A percentile compares a stretch with the other conserved stretches of the same genome.
Conservation (phyloP, 768 basidiomycete species). For the Tephrocybe sp. region DNA sequence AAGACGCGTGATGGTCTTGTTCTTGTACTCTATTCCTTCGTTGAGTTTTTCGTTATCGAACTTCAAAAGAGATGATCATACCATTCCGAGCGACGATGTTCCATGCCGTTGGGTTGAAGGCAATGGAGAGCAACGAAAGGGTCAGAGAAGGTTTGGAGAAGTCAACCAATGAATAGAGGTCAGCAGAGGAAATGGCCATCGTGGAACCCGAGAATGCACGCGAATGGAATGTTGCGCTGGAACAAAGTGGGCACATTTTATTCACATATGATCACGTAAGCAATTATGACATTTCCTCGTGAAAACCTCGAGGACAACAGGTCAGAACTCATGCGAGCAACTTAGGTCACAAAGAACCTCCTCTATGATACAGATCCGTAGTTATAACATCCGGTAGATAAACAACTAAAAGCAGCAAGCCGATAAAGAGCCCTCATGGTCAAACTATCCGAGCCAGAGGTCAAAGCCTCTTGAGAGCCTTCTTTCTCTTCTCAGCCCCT, state of each 20-base stretch:
- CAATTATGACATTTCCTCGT: background rate
- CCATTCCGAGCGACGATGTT: conserved; percentile 94
- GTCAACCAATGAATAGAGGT: conserved; percentile 47
- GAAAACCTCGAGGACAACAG: background rate
- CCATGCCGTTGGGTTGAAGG: conserved; percentile 95
- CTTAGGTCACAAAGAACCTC: background rate
- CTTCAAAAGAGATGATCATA: conserved; percentile 32
- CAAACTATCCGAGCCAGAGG: background rate
- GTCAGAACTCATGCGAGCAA: background rate
- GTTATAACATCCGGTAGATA: background rate
- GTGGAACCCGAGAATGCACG: conserved; percentile 12
- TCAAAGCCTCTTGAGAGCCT: conserved; percentile 79
- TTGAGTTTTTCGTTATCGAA: background rate
- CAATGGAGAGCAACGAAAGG: conserved; percentile 64
- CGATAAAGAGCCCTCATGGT: background rate
- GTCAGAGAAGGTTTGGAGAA: conserved; percentile 63
- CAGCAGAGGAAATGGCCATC: conserved; percentile 16
- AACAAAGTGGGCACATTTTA: background rate
- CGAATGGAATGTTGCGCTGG: conserved; percentile 9
- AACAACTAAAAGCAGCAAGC: conserved; percentile 5
- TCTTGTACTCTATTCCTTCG: conserved; percentile 53
- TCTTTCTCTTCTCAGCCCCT: conserved; percentile 83
- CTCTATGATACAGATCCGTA: conserved; percentile 16
- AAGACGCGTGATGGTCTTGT: conserved; percentile 84
- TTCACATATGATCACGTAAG: conserved; percentile 11